These are phyloP conservation scores for Umbellularia californica DNA, from an alignment of 164 flowering plant species.

Conservation along the genomic window DNA sequence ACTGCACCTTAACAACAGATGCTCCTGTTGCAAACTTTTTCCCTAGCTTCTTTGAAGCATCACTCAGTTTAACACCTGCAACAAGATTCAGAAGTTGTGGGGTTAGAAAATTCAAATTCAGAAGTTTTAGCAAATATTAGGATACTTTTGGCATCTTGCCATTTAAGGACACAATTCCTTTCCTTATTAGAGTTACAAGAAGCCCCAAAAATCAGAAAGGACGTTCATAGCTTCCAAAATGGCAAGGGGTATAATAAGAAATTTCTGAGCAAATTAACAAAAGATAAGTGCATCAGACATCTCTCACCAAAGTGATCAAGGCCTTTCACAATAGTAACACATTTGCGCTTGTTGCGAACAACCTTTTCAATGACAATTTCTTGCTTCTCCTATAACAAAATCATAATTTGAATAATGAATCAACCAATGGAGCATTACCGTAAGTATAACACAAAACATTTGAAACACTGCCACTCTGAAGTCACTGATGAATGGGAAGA, in stretches of 20 bases:
- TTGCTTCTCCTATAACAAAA: slow-evolving; percentile 54
- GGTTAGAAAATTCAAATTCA: not conserved
- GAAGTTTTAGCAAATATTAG: not conserved
- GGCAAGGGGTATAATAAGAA: not conserved
- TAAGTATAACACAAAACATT: not conserved
- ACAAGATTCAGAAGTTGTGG: slow-evolving; percentile 4
- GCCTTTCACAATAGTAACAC: slow-evolving; percentile 83
- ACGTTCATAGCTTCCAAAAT: no score
- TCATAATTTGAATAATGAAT: not conserved
- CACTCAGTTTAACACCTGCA: slow-evolving; percentile 91
- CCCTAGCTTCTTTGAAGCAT: slow-evolving; percentile 97
- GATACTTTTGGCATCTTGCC: no score
- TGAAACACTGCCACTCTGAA: not conserved
- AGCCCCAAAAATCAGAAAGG: no score
- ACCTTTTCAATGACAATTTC: slow-evolving; percentile 86
- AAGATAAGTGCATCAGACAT: not conserved
- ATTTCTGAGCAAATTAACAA: not conserved
- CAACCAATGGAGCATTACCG: not conserved
- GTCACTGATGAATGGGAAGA: not conserved
- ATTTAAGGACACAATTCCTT: no score
- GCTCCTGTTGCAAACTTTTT: slow-evolving; percentile 99
- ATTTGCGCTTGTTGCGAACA: slow-evolving; percentile 77
- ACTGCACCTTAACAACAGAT: slow-evolving; percentile 86
- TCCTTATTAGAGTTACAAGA: no score
- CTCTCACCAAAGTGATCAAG: slow-evolving; percentile 81